Conservation (phyloP, 495 filamentous ascomycete genomes). For the Penicillium robsamsonii region DNA sequence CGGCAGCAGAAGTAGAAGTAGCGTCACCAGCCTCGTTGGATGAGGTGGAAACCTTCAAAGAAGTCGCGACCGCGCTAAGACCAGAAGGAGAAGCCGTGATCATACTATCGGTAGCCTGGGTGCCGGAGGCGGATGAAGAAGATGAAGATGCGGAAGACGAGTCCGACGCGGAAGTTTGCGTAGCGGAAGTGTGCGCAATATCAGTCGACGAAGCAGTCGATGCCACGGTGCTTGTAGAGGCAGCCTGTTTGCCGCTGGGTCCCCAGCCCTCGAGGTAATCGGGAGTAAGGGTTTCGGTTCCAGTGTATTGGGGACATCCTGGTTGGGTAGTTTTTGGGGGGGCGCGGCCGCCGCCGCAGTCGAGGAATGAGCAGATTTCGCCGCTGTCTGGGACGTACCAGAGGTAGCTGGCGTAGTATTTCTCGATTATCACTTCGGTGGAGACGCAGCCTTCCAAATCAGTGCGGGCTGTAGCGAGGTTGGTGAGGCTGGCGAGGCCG, state of each 20-base stretch:
- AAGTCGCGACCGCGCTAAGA: neutral
- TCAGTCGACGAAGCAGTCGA: conserved; percentile 13
- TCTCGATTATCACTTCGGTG: conserved; percentile 24
- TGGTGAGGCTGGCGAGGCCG: conserved; percentile 19
- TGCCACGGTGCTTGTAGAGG: conserved; percentile 18
- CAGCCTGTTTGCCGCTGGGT: conserved; percentile 24
- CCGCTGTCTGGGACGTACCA: conserved; percentile 56
- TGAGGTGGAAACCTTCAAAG: neutral
- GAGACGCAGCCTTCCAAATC: conserved; percentile 31
- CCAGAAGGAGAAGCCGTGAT: conserved; percentile 17
- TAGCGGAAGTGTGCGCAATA: neutral
- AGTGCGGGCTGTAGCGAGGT: conserved; percentile 26
- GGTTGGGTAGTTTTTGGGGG: conserved; percentile 59
- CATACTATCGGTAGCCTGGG: conserved; percentile 7
- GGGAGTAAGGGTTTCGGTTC: conserved; percentile 53
- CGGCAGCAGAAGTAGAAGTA: conserved; percentile 15
- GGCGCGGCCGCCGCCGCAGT: conserved; percentile 64
- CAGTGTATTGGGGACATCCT: conserved; percentile 56
- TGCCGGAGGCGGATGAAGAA: conserved; percentile 15
- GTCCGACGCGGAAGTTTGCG: conserved; percentile 2
- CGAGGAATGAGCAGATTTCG: conserved; percentile 58
- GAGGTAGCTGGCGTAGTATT: conserved; percentile 44
- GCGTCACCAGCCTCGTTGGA: conserved; percentile 15
- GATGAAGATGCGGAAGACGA: conserved; percentile 15
- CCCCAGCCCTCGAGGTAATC: conserved; percentile 46